Conservation (phyloP, 306 rosid species). For the Coriaria nepalensis region DNA sequence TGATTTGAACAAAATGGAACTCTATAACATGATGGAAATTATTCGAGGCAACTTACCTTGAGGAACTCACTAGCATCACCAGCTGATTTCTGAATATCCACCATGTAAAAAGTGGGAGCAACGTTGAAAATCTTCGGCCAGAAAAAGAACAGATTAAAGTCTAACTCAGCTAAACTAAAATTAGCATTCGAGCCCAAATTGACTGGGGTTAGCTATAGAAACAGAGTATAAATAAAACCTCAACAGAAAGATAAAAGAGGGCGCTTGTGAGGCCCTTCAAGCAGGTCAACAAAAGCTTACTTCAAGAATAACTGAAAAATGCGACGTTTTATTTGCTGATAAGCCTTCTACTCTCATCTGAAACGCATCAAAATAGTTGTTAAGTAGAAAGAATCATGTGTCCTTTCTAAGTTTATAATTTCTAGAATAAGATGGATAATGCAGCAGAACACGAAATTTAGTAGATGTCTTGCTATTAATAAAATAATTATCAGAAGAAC, state of each 20-base stretch:
- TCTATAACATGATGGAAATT: no score
- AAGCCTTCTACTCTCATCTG: conserved; percentile 94
- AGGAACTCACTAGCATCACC: conserved; percentile 77
- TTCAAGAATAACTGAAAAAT: conserved; percentile 73
- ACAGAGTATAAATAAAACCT: background rate
- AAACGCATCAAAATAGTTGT: conserved; percentile 14
- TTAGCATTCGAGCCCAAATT: no score
- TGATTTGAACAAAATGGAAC: no score
- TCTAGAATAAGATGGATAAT: no score
- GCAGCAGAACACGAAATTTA: no score
- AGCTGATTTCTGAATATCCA: conserved; percentile 72
- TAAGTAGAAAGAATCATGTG: background rate
- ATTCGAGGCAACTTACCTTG: conserved; percentile 38
- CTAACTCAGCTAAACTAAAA: no score
- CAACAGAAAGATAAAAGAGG: no score
- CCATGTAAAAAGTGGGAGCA: conserved; percentile 82
- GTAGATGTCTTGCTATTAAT: no score
- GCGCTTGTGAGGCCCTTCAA: background rate
- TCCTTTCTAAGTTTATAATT: no score
- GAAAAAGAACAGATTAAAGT: background rate
- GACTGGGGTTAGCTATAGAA: background rate
- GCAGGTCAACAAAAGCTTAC: conserved; percentile 29
- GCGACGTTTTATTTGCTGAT: conserved; percentile 41
- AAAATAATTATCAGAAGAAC: no score
- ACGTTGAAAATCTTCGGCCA: conserved; percentile 57